A percentile compares a stretch with the other conserved stretches of the same genome.
These are phyloP conservation scores for Bremia lactucae DNA, from an alignment of 352 stramenopile species.

Conservation along the genomic window DNA sequence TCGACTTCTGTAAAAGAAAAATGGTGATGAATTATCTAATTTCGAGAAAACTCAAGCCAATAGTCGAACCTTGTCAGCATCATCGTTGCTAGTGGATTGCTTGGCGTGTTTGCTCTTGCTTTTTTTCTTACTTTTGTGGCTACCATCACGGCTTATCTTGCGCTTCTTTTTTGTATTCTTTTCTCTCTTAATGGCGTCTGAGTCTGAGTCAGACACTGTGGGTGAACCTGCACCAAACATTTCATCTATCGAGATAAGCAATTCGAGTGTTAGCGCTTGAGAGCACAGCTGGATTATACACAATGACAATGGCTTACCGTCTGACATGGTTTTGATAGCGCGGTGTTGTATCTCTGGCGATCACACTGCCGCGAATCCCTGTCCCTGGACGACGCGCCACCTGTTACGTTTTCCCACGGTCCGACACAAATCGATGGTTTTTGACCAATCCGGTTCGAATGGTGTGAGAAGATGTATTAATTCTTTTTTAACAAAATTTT, in stretches of 20 bases:
- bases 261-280: constrained; percentile 1
- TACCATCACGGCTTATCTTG: constrained; percentile 29
- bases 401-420: no score
- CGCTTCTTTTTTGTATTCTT: constrained; percentile 47
- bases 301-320: constrained; percentile 7
- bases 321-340: constrained; percentile 11
- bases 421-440: no score
- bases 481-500: no score
- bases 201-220: constrained; percentile 80
- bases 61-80: constrained; percentile 42
- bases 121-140: constrained; percentile 31
- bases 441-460: no score
- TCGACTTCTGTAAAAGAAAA: constrained; percentile 48
- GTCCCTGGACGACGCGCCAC: no score
- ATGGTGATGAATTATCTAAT: background rate
- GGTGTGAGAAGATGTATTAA: no score
- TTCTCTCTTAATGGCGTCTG: constrained; percentile 38
- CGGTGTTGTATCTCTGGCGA: no score
- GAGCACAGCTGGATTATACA: background rate
- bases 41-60: background rate
- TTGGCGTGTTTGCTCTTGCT: constrained; percentile 55
- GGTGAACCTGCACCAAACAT: constrained; percentile 56
- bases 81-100: constrained; percentile 51
- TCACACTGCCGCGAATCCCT: no score
- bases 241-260: constrained; percentile 36